Evolutionary conservation across 2,329 filamentous ascomycete species (phyloP).

Genomic region (Cladophialophora carrionii): DNA sequence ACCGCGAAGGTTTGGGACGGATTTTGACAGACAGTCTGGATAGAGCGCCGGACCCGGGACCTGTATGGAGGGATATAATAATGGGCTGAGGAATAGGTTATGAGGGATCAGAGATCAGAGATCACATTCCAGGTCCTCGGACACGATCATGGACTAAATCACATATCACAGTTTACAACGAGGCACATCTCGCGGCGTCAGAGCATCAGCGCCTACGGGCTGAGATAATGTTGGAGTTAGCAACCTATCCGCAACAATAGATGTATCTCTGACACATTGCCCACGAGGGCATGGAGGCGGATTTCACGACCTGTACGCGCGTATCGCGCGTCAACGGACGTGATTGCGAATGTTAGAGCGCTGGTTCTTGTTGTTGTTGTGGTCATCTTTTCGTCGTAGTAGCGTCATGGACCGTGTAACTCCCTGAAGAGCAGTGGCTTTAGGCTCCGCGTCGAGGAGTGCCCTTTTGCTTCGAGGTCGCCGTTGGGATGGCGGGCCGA

Average conservation of each 20-base stretch:
- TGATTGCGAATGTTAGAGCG: not conserved
- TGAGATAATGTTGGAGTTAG: not conserved
- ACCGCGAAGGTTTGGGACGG: constrained; percentile 37
- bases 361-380: not conserved
- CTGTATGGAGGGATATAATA: constrained; percentile 37
- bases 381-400: not conserved
- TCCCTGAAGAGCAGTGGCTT: constrained; percentile 17
- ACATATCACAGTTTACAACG: not conserved
- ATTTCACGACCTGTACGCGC: constrained; percentile 16
- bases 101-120: not conserved
- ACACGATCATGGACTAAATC: not conserved
- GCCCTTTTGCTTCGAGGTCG: constrained; percentile 12
- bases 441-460: constrained; percentile 16
- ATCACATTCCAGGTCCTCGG: not conserved
- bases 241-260: not conserved
- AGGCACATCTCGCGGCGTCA: not conserved
- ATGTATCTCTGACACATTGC: not conserved
- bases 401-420: constrained; percentile 14
- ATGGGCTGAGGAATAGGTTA: constrained; percentile 28
- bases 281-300: constrained; percentile 5
- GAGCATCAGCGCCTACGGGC: not conserved
- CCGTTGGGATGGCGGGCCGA: constrained; percentile 17
- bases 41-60: constrained; percentile 33
- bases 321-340: constrained; percentile 16
- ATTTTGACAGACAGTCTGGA: constrained; percentile 34